These are phyloP conservation scores for Brassica napus DNA, from an alignment of 345 rosid species.

Conservation along the genomic window Da-Ae NC_063449.1:18860501-18861000, in stretches of 20 bases:
- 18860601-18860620: background rate
- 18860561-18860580: no score
- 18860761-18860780: slow-evolving; percentile 13
- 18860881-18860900: background rate
- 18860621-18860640: background rate
- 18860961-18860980: slow-evolving; percentile 80
- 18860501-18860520: no score
- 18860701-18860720: slow-evolving; percentile 17
- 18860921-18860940: background rate
- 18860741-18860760: background rate
- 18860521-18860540: no score
- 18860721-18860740: background rate
- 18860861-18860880: slow-evolving; percentile 8
- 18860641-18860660: background rate
- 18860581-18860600: background rate
- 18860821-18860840: slow-evolving; percentile 72
- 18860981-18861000: slow-evolving; percentile 69
- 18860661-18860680: slow-evolving; percentile 21
- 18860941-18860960: slow-evolving; percentile 74
- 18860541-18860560: no score
- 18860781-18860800: slow-evolving; percentile 25
- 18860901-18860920: background rate
- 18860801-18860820: slow-evolving; percentile 41
- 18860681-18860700: slow-evolving; percentile 18
- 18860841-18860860: slow-evolving; percentile 76